phyloP scores from a whole-genome alignment of 2,329 filamentous ascomycete species.

The Lasiodiplodia hormozganensis region DNA sequence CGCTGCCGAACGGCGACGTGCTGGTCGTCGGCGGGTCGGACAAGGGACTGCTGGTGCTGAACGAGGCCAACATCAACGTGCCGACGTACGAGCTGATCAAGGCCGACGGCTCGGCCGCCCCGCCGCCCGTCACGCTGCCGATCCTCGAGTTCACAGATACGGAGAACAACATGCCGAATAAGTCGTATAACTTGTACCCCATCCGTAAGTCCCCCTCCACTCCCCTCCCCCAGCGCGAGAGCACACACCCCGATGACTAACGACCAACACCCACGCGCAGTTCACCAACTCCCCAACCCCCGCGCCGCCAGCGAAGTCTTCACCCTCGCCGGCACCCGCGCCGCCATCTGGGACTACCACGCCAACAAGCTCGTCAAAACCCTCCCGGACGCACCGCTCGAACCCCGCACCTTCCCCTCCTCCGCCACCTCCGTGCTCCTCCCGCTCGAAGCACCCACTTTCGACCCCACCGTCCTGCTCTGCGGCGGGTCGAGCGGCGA shows the following conservation, averaged over 20 bases:
- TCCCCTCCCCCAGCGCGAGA: too few relatives aligned
- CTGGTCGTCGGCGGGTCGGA: slow-evolving; percentile 24
- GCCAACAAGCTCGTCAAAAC: slow-evolving; percentile 20
- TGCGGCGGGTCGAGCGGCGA: slow-evolving; percentile 26
- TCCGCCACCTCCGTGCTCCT: slow-evolving; percentile 25
- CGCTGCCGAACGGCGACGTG: slow-evolving; percentile 22
- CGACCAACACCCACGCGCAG: not conserved
- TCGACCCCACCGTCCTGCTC: slow-evolving; percentile 24
- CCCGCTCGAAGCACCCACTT: not conserved
- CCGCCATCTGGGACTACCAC: slow-evolving; percentile 28
- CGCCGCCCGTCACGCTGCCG: slow-evolving; percentile 17
- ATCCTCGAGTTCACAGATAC: slow-evolving; percentile 26
- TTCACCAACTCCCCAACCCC: slow-evolving; percentile 27
- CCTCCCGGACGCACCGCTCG: slow-evolving; percentile 7
- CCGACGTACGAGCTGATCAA: slow-evolving; percentile 28
- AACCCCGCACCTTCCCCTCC: slow-evolving; percentile 26
- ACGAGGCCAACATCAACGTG: slow-evolving; percentile 29
- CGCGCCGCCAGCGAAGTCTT: slow-evolving; percentile 27
- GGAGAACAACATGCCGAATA: slow-evolving; percentile 27
- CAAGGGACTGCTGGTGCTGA: slow-evolving; percentile 15
- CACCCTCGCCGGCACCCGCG: slow-evolving; percentile 26
- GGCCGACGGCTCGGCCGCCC: not conserved
- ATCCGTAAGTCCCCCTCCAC: slow-evolving; percentile 11
- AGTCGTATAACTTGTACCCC: slow-evolving; percentile 29
- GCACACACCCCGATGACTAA: too few relatives aligned